Percentiles rank a stretch among this genome's conserved stretches.
Conservation (phyloP, 331 rosid genomes). For the Acacia concinna region DNA sequence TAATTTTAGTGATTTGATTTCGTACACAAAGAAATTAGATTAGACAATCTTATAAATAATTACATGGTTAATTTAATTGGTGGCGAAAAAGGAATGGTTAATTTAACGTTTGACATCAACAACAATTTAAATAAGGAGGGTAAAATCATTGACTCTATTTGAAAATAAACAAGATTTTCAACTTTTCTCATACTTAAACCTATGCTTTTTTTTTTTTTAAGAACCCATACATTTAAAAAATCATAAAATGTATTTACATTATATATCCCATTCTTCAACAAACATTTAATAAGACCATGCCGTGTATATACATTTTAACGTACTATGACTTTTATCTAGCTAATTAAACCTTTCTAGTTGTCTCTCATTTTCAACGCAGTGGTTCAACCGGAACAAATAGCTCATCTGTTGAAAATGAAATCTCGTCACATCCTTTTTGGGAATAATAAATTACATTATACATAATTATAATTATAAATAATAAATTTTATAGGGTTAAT, state of each 20-base stretch:
- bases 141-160: not conserved
- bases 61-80: too few relatives aligned
- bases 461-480: not conserved
- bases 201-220: too few relatives aligned
- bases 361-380: not conserved
- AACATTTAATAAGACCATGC: not conserved
- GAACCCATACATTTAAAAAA: not conserved
- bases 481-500: not conserved
- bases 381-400: not conserved
- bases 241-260: too few relatives aligned
- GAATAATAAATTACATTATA: not conserved
- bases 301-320: not conserved
- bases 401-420: not conserved
- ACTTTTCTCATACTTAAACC: not conserved
- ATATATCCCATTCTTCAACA: not conserved
- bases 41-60: too few relatives aligned
- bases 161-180: not conserved
- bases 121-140: not conserved
- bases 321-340: not conserved
- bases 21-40: not conserved
- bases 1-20: not conserved
- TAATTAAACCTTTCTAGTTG: not conserved
- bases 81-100: too few relatives aligned
- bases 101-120: too few relatives aligned
- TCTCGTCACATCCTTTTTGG: not conserved